Evolutionary conservation across 2,329 filamentous ascomycete genomes (phyloP).

Genomic region (Colletotrichum sp.): DNA sequence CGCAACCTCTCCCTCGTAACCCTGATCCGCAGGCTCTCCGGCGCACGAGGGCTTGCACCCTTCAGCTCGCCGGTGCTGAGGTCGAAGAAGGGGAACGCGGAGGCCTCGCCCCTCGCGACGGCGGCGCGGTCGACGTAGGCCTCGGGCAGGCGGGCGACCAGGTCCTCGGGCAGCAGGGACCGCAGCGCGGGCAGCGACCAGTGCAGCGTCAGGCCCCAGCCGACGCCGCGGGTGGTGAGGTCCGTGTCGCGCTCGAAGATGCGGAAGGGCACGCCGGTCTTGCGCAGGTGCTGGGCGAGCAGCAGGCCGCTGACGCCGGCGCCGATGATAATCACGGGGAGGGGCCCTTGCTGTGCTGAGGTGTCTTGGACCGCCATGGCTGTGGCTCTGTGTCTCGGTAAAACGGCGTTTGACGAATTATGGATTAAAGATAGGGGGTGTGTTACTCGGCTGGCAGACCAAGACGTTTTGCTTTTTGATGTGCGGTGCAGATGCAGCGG

Average conservation of each 20-base stretch:
- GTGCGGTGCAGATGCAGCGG: neutral
- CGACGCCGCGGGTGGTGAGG: conserved; percentile 51
- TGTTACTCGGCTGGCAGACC: neutral
- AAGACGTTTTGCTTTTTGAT: neutral
- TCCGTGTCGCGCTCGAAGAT: conserved; percentile 60
- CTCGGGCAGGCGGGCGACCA: conserved; percentile 50
- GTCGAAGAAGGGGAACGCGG: conserved; percentile 61
- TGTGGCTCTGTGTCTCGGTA: neutral
- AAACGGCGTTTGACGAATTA: neutral
- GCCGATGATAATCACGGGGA: conserved; percentile 39
- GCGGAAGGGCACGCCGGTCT: conserved; percentile 42
- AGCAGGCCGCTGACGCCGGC: conserved; percentile 42
- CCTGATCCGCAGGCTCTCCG: conserved; percentile 49
- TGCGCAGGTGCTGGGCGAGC: conserved; percentile 39
- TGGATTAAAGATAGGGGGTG: neutral
- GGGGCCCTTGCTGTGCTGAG: neutral
- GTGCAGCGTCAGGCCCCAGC: conserved; percentile 70
- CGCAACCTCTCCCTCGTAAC: conserved; percentile 53
- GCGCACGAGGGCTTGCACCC: conserved; percentile 45
- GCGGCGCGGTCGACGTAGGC: conserved; percentile 60
- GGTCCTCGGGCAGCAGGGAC: conserved; percentile 52
- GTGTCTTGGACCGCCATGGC: neutral
- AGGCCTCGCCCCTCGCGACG: conserved; percentile 48
- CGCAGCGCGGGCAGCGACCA: conserved; percentile 63
- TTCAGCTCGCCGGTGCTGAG: conserved; percentile 51